Base-by-base conservation (phyloP, 2,329 filamentous ascomycete species). In the Trichoderma oligosporum region DNA sequence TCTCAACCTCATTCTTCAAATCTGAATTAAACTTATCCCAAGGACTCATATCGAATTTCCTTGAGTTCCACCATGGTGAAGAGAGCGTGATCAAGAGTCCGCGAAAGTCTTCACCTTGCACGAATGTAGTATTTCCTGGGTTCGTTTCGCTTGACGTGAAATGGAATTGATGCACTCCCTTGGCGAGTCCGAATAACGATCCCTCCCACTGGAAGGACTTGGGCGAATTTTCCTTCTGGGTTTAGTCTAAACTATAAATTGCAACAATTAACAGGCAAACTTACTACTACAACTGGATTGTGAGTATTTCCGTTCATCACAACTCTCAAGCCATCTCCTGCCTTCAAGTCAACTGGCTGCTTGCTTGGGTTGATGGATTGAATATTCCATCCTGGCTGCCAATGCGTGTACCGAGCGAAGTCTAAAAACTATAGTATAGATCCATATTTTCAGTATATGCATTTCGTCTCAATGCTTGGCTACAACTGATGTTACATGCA, bases 1-100 rank as follows among this genome's bases (percentile, higher is more conserved):
- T 45, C 22, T 54, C 51, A 8, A 44, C 51, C 22, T 54, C 51
- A 7, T 36, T 45, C 39, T 54, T 54, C 31, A 54, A 22, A 45
- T 54, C 51, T 9, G 38, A 38, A 20, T 54, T 54, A 12, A 54
- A 54, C 16, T 54, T 45, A 18, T 54, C 51, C 51, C 51, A 54
- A 9, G 51, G 51, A 7, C 8, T 16, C n/a, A 45, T 11, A 14
- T 54, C 51, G 8, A 54, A 54, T 16, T 54, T 54, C 41, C 39
- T 54, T 4, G 20, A 25, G 16, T 11, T 54, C 51, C 51, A 54
- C 51, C 51, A 54, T 4, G 51, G 51, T 11, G 51, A 54, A 27
- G 51, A 54, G 31, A 54, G 51, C 12, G 51, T 54, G 31, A 54
- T 54, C 11, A 54, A 7, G 9, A 54, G 22, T 35, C 51, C 51